Conservation (phyloP, 176 grass and related monocot species). For the Poa pratensis region DNA sequence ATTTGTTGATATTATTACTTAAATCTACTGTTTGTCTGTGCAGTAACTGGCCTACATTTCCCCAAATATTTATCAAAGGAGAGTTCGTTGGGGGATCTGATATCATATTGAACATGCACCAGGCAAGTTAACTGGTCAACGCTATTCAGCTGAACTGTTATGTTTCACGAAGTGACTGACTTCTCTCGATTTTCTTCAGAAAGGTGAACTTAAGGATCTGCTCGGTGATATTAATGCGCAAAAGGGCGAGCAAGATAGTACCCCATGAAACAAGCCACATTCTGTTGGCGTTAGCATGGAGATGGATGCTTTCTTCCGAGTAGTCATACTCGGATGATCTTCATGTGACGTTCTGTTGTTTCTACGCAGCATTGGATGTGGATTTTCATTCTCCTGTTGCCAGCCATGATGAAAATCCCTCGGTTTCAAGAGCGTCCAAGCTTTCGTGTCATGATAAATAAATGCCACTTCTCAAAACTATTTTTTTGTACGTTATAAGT, state of each 20-base stretch:
- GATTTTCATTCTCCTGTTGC: neutral
- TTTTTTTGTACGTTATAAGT: neutral
- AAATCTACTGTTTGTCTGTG: constrained; percentile 36
- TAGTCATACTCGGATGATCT: neutral
- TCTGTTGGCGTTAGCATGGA: constrained; percentile 14
- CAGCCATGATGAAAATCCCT: neutral
- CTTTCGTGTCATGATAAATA: constrained; percentile 30
- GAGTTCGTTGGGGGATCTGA: constrained; percentile 96
- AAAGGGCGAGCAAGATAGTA: constrained; percentile 38
- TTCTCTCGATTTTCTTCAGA: constrained; percentile 57
- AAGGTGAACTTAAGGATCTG: constrained; percentile 83
- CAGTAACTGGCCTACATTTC: constrained; percentile 96
- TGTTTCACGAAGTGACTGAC: neutral
- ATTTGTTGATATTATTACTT: neutral
- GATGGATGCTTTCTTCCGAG: neutral
- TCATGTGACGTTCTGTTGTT: neutral
- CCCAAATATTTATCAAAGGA: constrained; percentile 96
- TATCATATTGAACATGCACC: constrained; percentile 94
- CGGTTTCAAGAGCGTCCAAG: neutral
- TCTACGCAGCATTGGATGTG: neutral
- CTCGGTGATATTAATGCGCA: constrained; percentile 47
- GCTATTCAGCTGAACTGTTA: neutral
- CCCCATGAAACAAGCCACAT: constrained; percentile 40
- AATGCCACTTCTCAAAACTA: neutral
- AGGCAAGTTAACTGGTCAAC: constrained; percentile 57